A percentile compares a stretch with the other conserved stretches of the same genome.
Evolutionary conservation across 495 filamentous ascomycete genomes (phyloP).

Genomic region (Annulohypoxylon bovei): DNA sequence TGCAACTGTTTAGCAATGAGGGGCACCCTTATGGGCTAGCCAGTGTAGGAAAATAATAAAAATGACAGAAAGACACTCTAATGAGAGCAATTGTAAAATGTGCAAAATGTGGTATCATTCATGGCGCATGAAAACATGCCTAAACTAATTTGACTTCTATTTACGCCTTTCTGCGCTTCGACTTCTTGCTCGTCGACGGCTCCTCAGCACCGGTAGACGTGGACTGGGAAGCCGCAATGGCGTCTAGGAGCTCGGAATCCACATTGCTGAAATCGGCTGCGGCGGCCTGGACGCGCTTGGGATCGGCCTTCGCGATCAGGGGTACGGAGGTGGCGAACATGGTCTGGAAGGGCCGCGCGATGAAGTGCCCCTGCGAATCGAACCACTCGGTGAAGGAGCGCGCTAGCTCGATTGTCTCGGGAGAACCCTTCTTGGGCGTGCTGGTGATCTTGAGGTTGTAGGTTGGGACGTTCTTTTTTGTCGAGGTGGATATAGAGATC

Average conservation of each 20-base stretch:
- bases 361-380: slow-evolving; percentile 80
- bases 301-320: slow-evolving; percentile 73
- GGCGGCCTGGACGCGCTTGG: slow-evolving; percentile 57
- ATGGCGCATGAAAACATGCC: slow-evolving; percentile 15
- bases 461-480: slow-evolving; percentile 78
- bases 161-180: slow-evolving; percentile 59
- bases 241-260: slow-evolving; percentile 54
- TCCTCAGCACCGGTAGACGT: slow-evolving; percentile 43
- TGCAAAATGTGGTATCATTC: slow-evolving; percentile 23
- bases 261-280: slow-evolving; percentile 41
- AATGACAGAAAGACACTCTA: neutral
- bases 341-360: slow-evolving; percentile 82
- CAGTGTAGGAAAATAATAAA: neutral
- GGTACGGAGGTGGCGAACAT: slow-evolving; percentile 78
- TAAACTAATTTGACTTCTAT: neutral
- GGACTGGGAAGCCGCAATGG: slow-evolving; percentile 49
- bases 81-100: neutral
- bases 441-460: slow-evolving; percentile 78
- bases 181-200: slow-evolving; percentile 48
- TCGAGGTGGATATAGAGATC: slow-evolving; percentile 73
- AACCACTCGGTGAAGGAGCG: slow-evolving; percentile 89
- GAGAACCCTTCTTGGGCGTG: slow-evolving; percentile 49
- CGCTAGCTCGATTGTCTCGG: slow-evolving; percentile 60
- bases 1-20: neutral
- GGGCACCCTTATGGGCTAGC: neutral